Evolutionary conservation across 148 eudicot genomes (phyloP).

Genomic region (Rhododendron molle): DNA sequence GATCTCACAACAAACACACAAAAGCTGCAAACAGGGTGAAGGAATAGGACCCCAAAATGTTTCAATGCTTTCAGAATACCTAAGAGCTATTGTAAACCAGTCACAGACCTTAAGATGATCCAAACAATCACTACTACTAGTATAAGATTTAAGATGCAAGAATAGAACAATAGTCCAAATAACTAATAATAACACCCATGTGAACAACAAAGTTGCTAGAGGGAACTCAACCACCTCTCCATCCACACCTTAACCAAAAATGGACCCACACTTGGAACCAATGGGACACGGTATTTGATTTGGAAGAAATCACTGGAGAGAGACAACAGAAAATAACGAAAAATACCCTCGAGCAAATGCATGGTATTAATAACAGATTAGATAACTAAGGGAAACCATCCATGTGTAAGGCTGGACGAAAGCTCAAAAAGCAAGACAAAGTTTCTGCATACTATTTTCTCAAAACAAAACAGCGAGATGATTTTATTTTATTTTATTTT

Average conservation of each 20-base stretch:
- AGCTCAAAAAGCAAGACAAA: not conserved
- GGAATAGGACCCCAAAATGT: not conserved
- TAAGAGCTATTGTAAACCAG: not conserved
- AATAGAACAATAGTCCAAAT: not conserved
- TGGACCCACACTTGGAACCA: not conserved
- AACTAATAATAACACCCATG: not conserved
- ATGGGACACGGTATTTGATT: not conserved
- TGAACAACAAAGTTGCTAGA: not conserved
- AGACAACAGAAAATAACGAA: not conserved
- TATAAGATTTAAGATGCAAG: not conserved
- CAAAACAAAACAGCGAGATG: not conserved
- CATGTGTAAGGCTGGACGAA: not conserved
- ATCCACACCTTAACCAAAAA: not conserved
- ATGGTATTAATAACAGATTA: not conserved
- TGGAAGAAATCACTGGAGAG: not conserved
- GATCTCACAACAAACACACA: not conserved
- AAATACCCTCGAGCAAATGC: not conserved
- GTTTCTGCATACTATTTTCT: not conserved
- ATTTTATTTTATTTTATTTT: not conserved
- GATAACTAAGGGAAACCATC: not conserved
- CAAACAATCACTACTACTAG: not conserved
- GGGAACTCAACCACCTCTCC: slow-evolving; percentile 1
- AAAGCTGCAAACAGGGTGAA: not conserved
- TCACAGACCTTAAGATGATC: not conserved
- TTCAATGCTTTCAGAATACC: not conserved